Conservation (phyloP, 768 basidiomycete species). For the Cystofilobasidium macerans region DNA sequence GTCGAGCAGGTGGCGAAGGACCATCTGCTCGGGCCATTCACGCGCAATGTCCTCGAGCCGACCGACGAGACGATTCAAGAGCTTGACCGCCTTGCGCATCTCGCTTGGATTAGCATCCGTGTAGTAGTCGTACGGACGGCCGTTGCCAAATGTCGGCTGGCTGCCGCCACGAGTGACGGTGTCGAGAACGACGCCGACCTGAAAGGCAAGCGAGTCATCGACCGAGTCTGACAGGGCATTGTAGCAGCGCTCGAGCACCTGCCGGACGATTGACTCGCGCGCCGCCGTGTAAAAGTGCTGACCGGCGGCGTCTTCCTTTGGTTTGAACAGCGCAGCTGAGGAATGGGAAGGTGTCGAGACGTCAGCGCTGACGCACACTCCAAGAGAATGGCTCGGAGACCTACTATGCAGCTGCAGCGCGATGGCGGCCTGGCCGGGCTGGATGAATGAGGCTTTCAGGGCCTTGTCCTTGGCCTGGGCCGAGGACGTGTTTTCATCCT, state of each 20-base stretch:
- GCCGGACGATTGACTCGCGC: slow-evolving; percentile 22
- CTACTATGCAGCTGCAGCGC: slow-evolving; percentile 26
- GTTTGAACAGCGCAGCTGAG: slow-evolving; percentile 17
- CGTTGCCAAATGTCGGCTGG: slow-evolving; percentile 4
- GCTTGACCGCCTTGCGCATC: slow-evolving; percentile 49
- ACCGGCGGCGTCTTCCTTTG: not conserved
- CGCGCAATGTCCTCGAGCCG: slow-evolving; percentile 51
- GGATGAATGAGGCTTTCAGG: slow-evolving; percentile 15
- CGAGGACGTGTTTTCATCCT: not conserved
- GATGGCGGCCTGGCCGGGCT: slow-evolving; percentile 24
- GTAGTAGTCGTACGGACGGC: slow-evolving; percentile 61
- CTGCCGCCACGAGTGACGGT: not conserved
- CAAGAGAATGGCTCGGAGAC: not conserved
- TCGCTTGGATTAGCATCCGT: slow-evolving; percentile 62
- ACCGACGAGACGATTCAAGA: slow-evolving; percentile 46
- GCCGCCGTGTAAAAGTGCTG: slow-evolving; percentile 7
- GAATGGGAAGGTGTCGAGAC: not conserved
- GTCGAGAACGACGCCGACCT: slow-evolving; percentile 16
- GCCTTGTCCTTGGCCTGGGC: slow-evolving; percentile 1
- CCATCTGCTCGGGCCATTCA: slow-evolving; percentile 97
- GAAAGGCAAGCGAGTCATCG: slow-evolving; percentile 21
- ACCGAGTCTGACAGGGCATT: slow-evolving; percentile 16
- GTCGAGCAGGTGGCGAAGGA: slow-evolving; percentile 68
- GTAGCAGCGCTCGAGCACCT: slow-evolving; percentile 15
- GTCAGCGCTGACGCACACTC: not conserved